Base-by-base conservation (phyloP, 768 basidiomycete genomes). In the Lentinula boryana region DNA sequence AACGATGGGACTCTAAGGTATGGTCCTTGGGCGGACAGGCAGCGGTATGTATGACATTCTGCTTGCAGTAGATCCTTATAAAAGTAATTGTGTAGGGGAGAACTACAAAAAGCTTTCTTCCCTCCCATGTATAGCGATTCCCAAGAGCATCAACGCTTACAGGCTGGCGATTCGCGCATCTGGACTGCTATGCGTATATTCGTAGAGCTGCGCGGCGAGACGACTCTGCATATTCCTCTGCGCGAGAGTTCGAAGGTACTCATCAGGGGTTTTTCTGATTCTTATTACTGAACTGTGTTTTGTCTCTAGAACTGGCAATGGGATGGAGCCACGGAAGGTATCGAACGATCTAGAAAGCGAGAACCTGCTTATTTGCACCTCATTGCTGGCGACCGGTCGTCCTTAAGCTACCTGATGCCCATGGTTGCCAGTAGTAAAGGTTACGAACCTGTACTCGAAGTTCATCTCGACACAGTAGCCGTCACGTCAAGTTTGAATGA, bases 11-110 rank as follows among this genome's bases (percentile, higher is more conserved):
- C 80, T 38, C 64, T 97, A 38, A 82, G 84, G 18, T 98, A 98
- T 69, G 96, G 96, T 4, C 96, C 96, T 3, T 98, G 96, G 96
- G 89, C 95, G 23, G 96, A 98, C 74, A 82, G 95, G 27, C 96
- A 97, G 72, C 80, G 95, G 91, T 87, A 68, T 66, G 62, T 21
- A 56, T 12, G 23, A 9, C 55, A 13, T 15, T 36, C 6, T 31
- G 9, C 46, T 62, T 33, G 62, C 32, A 36, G 12, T 15, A 10
- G 23, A 6, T 38, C 38, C 64, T 23, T 48, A 33, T 23, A 15
- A 32, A 1, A 13, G 4, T 23, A 43, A 5, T 21, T 36, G 62
- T 10, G 6, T 66, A 91, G 93, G 50, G 83, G 78, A 13, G 84
- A 91, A 61, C 73, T 98, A 21, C 95, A 97, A 70, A 81, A 78